Conservation (phyloP, 345 rosid genomes). For the Rhizophora apiculata region DNA sequence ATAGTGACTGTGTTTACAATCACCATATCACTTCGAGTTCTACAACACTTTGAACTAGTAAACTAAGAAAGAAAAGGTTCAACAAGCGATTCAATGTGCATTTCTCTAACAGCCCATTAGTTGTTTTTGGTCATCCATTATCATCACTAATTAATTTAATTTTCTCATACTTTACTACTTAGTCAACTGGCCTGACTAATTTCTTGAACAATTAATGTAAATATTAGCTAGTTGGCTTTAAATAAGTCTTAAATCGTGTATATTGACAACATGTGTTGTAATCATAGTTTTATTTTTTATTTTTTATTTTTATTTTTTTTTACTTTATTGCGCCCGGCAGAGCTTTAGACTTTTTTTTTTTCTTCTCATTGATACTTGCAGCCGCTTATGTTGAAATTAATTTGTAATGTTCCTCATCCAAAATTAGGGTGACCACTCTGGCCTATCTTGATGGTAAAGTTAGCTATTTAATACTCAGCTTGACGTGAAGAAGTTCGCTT, state of each 20-base stretch:
- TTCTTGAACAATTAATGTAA: not conserved
- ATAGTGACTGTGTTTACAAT: no score
- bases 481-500: not conserved
- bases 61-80: no score
- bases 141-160: no score
- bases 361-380: no score
- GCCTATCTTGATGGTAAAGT: no score
- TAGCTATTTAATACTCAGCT: not conserved
- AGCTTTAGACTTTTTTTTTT: not conserved
- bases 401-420: not conserved
- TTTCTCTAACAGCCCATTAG: no score
- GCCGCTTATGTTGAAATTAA: not conserved
- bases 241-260: not conserved
- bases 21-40: no score
- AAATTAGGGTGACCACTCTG: not conserved
- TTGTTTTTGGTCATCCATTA: no score
- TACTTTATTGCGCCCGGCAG: conserved; percentile 5
- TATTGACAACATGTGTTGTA: not conserved
- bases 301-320: no score
- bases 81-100: no score
- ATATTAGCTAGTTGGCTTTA: conserved; percentile 13
- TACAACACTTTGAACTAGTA: no score
- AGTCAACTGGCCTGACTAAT: conserved; percentile 34
- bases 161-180: no score
- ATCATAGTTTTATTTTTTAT: not conserved